These are phyloP conservation scores for Stachybotrys elegans DNA, from an alignment of 2,329 filamentous ascomycete genomes.

Conservation along the genomic window DNA sequence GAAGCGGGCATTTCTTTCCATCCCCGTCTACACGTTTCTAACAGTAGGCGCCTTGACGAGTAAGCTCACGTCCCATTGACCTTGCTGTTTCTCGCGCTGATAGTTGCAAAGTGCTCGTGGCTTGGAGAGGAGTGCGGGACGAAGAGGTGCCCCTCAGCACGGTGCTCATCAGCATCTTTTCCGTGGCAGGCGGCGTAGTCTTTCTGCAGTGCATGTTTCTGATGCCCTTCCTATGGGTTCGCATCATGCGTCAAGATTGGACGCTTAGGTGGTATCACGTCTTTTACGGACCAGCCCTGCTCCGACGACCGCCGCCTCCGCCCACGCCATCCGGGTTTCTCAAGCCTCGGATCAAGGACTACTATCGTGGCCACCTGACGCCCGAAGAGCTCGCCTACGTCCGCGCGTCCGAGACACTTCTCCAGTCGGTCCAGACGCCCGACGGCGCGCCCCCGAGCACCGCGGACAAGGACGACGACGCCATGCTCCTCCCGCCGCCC, in stretches of 20 bases:
- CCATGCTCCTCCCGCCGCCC: slow-evolving; percentile 24
- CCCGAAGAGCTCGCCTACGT: slow-evolving; percentile 36
- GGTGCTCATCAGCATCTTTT: slow-evolving; percentile 33
- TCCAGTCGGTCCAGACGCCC: slow-evolving; percentile 25
- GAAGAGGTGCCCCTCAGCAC: slow-evolving; percentile 15
- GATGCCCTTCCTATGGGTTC: slow-evolving; percentile 46
- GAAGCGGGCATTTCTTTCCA: slow-evolving; percentile 26
- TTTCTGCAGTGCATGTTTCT: slow-evolving; percentile 41
- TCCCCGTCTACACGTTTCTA: slow-evolving; percentile 32
- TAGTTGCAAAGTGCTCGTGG: slow-evolving; percentile 42
- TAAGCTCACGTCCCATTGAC: slow-evolving; percentile 12
- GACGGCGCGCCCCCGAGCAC: slow-evolving; percentile 15
- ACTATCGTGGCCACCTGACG: slow-evolving; percentile 44
- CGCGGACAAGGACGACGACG: slow-evolving; percentile 23
- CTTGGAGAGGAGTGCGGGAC: slow-evolving; percentile 32
- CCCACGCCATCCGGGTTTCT: slow-evolving; percentile 30
- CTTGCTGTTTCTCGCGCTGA: slow-evolving; percentile 4
- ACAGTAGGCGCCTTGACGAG: slow-evolving; percentile 29
- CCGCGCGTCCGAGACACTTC: slow-evolving; percentile 26
- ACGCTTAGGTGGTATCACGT: slow-evolving; percentile 43
- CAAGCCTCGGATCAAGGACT: slow-evolving; percentile 41
- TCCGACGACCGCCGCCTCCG: slow-evolving; percentile 29
- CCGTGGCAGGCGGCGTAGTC: slow-evolving; percentile 35
- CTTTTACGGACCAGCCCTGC: slow-evolving; percentile 41
- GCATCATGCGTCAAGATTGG: slow-evolving; percentile 47